Base-by-base conservation (phyloP, 768 basidiomycete genomes). In the Suillus clintonianus region DNA sequence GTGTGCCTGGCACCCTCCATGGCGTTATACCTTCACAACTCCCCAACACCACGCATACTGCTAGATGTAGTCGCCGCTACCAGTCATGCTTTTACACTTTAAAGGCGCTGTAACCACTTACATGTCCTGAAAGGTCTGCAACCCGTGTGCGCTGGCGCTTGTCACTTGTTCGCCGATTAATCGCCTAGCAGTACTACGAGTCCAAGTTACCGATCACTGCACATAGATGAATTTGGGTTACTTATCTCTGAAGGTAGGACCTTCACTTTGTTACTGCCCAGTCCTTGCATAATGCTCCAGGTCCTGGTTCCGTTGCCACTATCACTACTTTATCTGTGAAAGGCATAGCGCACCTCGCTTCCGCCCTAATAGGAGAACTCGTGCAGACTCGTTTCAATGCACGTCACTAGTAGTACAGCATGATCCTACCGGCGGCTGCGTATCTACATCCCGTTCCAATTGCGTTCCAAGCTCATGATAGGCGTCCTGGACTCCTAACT, bases 1-100 rank as follows among this genome's bases (percentile, higher is more conserved):
- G 47, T 58, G 64, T 65, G 62, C 64, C 64, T 65, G 62, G 11
- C 56, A 27, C 24, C 55, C 22, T 37, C 32, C 22, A 10, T 34
- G 51, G 53, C n/a, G n/a, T 32, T 53, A 32, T 22, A 55, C n/a
- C 54, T 55, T 55, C 54, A 54, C 53, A 37, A 34, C 13, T 36
- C 54, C 54, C 54, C 55, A 6, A 24, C 24, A 56, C 55, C 36
- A 56, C 3, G 37, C 54, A 51, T 55, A 54, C 19, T 53, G 13
- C 13, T 48, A 48, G 50, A 27, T 41, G 37, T 41, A 57, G 56
- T 41, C 56, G 39, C 55, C 55, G 55, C 37, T 56, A 15, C 9
- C 54, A 56, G n/a, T 36, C 13, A 27, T 36, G 36, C 32, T 22
- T 34, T 34, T 53, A 53, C 22, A 37, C 22, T 56, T 56, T 56